Evolutionary conservation across 2,329 filamentous ascomycete species (phyloP).

Genomic region (Exserohilum turcica): DNA sequence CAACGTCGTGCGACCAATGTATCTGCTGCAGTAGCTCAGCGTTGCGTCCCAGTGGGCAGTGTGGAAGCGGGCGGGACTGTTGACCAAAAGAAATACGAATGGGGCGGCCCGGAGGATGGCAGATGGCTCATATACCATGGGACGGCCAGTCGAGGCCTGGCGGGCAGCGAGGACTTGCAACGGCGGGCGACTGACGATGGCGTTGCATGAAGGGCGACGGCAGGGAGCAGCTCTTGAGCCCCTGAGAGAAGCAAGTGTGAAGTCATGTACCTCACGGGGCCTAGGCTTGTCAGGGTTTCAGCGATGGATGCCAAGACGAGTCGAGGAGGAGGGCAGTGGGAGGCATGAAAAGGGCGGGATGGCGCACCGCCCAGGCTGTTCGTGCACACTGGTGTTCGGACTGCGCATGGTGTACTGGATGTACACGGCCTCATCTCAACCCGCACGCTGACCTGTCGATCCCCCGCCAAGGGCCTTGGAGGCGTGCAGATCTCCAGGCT

Average conservation of each 20-base stretch:
- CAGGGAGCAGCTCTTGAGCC: neutral
- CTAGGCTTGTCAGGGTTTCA: conserved; percentile 6
- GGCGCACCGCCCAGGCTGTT: conserved; percentile 8
- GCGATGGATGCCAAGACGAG: neutral
- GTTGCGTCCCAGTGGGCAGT: neutral
- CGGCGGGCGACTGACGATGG: neutral
- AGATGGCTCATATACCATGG: neutral
- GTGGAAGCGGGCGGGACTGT: neutral
- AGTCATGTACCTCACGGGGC: neutral
- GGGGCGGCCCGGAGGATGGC: neutral
- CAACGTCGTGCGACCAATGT: neutral
- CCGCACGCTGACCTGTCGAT: conserved; percentile 7
- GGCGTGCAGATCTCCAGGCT: conserved; percentile 9
- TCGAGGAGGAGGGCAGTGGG: neutral
- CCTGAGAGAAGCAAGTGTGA: neutral
- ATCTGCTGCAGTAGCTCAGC: neutral
- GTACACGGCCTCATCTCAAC: conserved; percentile 6
- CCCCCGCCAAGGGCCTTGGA: conserved; percentile 12
- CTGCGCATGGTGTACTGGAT: too few relatives aligned
- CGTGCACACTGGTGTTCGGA: conserved; percentile 4
- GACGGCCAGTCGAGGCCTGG: neutral
- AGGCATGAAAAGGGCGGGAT: conserved; percentile 8
- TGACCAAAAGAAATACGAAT: neutral
- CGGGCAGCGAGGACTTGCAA: neutral
- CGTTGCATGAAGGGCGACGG: neutral